A percentile compares a stretch with the other conserved stretches of the same genome.
These are phyloP conservation scores for Pyrenophora graminea DNA, from an alignment of 2,329 filamentous ascomycete genomes.

Conservation along the genomic window DNA sequence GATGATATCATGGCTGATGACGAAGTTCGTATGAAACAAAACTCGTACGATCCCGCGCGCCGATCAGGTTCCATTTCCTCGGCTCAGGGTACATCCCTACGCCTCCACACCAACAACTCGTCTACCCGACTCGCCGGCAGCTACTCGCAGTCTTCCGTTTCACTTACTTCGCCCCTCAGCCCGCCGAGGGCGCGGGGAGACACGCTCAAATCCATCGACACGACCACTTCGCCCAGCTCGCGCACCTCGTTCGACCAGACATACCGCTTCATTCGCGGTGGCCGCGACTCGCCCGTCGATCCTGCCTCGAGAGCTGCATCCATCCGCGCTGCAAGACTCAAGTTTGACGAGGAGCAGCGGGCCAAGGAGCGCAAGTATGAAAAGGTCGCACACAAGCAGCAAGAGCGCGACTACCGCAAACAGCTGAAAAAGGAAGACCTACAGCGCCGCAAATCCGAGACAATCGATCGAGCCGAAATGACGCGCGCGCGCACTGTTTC, in stretches of 20 bases:
- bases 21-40: slow-evolving; percentile 47
- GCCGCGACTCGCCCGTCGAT: slow-evolving; percentile 54
- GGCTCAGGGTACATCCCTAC: slow-evolving; percentile 44
- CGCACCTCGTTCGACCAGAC: slow-evolving; percentile 62
- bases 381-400: slow-evolving; percentile 55
- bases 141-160: slow-evolving; percentile 58
- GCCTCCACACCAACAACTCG: slow-evolving; percentile 45
- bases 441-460: slow-evolving; percentile 49
- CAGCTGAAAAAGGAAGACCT: slow-evolving; percentile 50
- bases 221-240: slow-evolving; percentile 55
- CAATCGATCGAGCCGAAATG: slow-evolving; percentile 34
- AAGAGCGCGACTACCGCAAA: slow-evolving; percentile 51
- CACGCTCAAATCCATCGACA: slow-evolving; percentile 56
- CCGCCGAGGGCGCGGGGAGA: slow-evolving; percentile 54
- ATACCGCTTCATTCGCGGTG: slow-evolving; percentile 56
- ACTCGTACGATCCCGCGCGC: slow-evolving; percentile 45
- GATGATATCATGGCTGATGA: slow-evolving; percentile 55
- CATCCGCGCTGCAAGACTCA: slow-evolving; percentile 60
- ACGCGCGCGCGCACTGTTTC: slow-evolving; percentile 37
- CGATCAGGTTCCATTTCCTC: slow-evolving; percentile 53
- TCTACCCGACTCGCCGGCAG: slow-evolving; percentile 54
- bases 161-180: slow-evolving; percentile 50
- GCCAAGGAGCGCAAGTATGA: slow-evolving; percentile 60
- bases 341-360: slow-evolving; percentile 63
- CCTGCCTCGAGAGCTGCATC: slow-evolving; percentile 59